Base-by-base conservation (phyloP, 1,284 basidiomycete genomes). In the Cutaneotrichosporon spelunceum region DNA sequence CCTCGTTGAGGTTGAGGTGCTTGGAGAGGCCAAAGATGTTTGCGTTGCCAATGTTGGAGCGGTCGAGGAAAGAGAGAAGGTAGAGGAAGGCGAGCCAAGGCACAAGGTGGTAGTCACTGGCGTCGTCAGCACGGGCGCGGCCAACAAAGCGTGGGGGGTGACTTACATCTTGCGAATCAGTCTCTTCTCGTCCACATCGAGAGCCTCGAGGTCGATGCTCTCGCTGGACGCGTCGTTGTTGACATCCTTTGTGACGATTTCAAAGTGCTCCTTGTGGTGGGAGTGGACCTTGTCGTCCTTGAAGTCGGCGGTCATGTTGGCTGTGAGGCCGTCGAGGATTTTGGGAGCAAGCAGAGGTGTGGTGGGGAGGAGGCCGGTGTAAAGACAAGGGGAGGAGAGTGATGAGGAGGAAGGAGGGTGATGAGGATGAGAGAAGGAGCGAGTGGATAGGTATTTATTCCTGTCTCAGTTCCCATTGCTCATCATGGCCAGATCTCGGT, bases 51-150 rank as follows among this genome's bases (percentile, higher is more conserved):
- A 57, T 57, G 56, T 57, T 57, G 16, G 33, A 39, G 11, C 56
- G 47, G 53, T 55, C 53, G 16, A 55, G 53, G 39, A 44, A 44
- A 3, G 53, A 55, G 10, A 45, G 75, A 11, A 88, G 81, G 76
- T 90, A 91, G 62, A 91, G 76, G 62, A 91, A 82, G 0, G 70
- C 58, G 2, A 74, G 67, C 67, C 69, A 70, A 16, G 71, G 70
- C 2, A 74, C 68, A 30, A 73, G 56, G 47, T 61, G 64, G 23
- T 59, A 57, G 58, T 73, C 72, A 42, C 67, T 67, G 60, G 24
- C 26, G n/a, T 10, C 9, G 59, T 60, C 16, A 61, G 60, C 29
- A 29, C 39, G 39, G 39, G 39, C 19, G 19, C 14, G 19, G 19
- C 39, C 16, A 42, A 16, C 16, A 2, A 42, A 42, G 39, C 16